Conservation (phyloP, 2,329 filamentous ascomycete genomes). For the Podosphaera xanthii region DNA sequence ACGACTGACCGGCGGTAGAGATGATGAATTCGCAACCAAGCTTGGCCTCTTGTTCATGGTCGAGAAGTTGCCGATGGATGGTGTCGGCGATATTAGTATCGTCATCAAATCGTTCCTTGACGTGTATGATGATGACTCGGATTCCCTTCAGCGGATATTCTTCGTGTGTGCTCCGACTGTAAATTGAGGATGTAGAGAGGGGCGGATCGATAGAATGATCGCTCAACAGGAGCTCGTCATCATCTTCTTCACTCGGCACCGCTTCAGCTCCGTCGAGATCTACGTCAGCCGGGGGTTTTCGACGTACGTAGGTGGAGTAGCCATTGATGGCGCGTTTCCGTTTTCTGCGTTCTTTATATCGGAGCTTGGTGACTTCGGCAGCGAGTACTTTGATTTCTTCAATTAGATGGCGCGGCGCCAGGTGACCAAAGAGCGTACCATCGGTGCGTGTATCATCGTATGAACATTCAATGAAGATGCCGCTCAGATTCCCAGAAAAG, state of each 20-base stretch:
- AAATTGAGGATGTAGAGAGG: not conserved
- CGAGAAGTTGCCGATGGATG: slow-evolving; percentile 47
- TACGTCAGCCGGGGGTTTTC: not conserved
- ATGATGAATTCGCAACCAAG: slow-evolving; percentile 66
- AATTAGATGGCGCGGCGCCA: slow-evolving; percentile 63
- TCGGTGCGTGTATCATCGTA: slow-evolving; percentile 65
- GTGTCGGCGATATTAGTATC: slow-evolving; percentile 37
- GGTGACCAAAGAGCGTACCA: slow-evolving; percentile 64
- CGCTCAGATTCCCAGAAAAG: slow-evolving; percentile 43
- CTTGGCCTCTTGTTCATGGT: slow-evolving; percentile 29
- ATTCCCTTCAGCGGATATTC: slow-evolving; percentile 36
- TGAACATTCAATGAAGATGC: slow-evolving; percentile 88
- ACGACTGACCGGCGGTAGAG: slow-evolving; percentile 38
- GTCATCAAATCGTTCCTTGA: slow-evolving; percentile 69
- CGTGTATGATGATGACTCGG: slow-evolving; percentile 71
- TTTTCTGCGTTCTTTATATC: slow-evolving; percentile 13
- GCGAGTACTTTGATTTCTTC: slow-evolving; percentile 57
- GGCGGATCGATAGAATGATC: not conserved
- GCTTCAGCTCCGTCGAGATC: not conserved
- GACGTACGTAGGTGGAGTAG: not conserved
- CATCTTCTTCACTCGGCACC: not conserved
- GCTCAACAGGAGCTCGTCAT: not conserved
- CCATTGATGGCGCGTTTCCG: slow-evolving; percentile 11
- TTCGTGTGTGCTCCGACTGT: not conserved
- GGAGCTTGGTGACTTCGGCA: slow-evolving; percentile 10